phyloP scores from a whole-genome alignment of 306 rosid species.

The Arachis hypogaea region DNA sequence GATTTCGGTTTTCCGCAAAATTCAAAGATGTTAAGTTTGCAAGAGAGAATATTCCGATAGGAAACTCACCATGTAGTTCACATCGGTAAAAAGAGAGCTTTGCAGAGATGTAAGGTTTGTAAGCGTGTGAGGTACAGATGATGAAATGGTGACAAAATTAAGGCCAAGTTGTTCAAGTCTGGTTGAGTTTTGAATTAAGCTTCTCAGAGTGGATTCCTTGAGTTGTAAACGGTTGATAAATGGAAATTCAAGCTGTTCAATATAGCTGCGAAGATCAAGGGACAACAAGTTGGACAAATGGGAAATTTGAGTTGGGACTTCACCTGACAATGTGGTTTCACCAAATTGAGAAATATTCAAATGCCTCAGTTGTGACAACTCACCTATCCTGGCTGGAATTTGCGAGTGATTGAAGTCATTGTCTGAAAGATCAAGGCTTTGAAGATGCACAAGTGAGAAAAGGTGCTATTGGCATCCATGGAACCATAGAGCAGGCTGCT shows the following conservation, averaged over 20 bases:
- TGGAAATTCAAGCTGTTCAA: not conserved
- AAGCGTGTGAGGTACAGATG: conserved; percentile 22
- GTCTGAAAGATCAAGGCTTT: not conserved
- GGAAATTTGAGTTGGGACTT: not conserved
- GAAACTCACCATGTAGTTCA: too few species aligned
- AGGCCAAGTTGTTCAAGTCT: conserved; percentile 18
- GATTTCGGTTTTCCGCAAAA: not conserved
- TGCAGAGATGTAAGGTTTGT: not conserved
- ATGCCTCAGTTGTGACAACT: not conserved
- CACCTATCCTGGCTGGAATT: not conserved
- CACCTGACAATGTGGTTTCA: not conserved
- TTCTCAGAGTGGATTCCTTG: not conserved
- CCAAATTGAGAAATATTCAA: not conserved
- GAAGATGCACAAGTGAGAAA: not conserved
- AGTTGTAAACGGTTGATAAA: not conserved
- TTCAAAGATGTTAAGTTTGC: too few species aligned
- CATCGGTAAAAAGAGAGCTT: too few species aligned
- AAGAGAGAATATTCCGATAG: not conserved
- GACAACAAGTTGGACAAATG: not conserved
- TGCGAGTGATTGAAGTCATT: not conserved
- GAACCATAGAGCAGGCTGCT: not conserved
- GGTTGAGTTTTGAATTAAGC: not conserved
- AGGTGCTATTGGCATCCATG: not conserved
- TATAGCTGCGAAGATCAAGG: not conserved
- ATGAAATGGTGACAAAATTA: conserved; percentile 3